Percentiles rank a stretch among this genome's conserved stretches.
These are phyloP conservation scores for Podospora tetraspora DNA, from an alignment of 495 filamentous ascomycete species.

Conservation along the genomic window DNA sequence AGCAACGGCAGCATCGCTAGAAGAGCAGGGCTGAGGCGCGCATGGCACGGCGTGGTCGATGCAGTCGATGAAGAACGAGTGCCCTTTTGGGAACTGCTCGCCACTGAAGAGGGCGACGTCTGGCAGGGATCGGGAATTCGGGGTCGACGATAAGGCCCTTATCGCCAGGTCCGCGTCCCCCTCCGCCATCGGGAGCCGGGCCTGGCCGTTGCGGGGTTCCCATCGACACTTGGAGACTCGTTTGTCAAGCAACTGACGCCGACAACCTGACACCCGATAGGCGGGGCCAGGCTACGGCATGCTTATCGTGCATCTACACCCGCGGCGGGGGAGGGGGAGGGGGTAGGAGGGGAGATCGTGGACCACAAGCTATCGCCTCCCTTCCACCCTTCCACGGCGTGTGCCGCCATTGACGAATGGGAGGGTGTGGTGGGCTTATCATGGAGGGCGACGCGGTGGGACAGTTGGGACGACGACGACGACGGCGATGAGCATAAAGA, in stretches of 20 bases:
- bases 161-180: background rate
- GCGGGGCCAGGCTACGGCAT: background rate
- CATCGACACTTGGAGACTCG: background rate
- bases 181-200: background rate
- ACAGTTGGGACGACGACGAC: background rate
- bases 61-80: background rate
- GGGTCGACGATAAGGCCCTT: background rate
- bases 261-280: background rate
- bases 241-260: background rate
- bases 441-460: background rate
- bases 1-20: background rate
- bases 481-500: background rate
- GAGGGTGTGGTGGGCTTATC: background rate
- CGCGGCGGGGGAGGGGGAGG: background rate
- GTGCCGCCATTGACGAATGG: background rate
- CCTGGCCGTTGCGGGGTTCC: background rate
- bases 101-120: background rate
- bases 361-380: background rate
- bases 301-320: background rate
- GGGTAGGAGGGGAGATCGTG: background rate
- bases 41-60: background rate
- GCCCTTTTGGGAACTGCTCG: background rate
- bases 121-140: background rate
- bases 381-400: background rate
- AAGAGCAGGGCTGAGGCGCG: background rate